Percentiles rank a stretch among this genome's conserved stretches.
phyloP scores from a whole-genome alignment of 371 early-diverging fungal species.

The Actinomortierella wolfii region DNA sequence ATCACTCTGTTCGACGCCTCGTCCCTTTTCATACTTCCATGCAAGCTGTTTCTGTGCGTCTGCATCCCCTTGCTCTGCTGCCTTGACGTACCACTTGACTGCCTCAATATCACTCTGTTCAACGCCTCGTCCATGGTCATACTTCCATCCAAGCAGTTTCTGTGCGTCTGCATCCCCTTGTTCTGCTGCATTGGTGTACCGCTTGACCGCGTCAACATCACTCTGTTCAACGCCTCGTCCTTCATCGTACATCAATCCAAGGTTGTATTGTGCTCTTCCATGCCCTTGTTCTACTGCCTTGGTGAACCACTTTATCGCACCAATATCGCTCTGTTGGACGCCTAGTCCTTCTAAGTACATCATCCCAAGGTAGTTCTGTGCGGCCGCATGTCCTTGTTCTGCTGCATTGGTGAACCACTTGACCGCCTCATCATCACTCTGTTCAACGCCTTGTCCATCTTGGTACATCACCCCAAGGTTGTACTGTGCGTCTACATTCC shows the following conservation, averaged over 20 bases:
- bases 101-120: slow-evolving; percentile 65
- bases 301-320: slow-evolving; percentile 74
- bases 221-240: slow-evolving; percentile 78
- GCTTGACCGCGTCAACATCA: slow-evolving; percentile 67
- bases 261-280: slow-evolving; percentile 84
- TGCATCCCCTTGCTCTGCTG: slow-evolving; percentile 80
- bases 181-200: slow-evolving; percentile 74
- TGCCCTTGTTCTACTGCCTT: slow-evolving; percentile 80
- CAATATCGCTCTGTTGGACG: slow-evolving; percentile 60
- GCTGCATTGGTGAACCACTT: slow-evolving; percentile 70
- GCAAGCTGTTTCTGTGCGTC: slow-evolving; percentile 87
- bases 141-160: slow-evolving; percentile 80
- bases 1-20: slow-evolving; percentile 62
- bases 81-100: slow-evolving; percentile 75
- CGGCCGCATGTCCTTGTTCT: slow-evolving; percentile 74
- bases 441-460: slow-evolving; percentile 78
- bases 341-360: slow-evolving; percentile 84
- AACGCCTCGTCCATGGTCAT: slow-evolving; percentile 76
- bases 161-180: slow-evolving; percentile 82
- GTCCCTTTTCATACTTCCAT: slow-evolving; percentile 83
- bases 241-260: slow-evolving; percentile 87
- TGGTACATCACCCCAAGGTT: slow-evolving; percentile 85
- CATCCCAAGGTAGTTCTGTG: slow-evolving; percentile 74
- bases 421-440: slow-evolving; percentile 69
- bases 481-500: slow-evolving; percentile 74